These are phyloP conservation scores for Tylopilus plumbeoviolaceoides DNA, from an alignment of 768 basidiomycete species.

Conservation along the genomic window DNA sequence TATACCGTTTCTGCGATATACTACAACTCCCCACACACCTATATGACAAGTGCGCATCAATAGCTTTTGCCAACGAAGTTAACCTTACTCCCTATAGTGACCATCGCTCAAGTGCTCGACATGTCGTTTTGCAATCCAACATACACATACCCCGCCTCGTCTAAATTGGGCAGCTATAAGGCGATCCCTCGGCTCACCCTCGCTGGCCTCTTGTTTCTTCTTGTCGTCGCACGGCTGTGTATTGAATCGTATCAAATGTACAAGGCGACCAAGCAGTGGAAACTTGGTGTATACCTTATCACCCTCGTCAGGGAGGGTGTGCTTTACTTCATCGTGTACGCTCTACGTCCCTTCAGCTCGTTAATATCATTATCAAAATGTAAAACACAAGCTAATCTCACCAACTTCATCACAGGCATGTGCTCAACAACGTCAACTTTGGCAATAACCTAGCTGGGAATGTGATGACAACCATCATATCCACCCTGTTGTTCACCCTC, in stretches of 20 bases:
- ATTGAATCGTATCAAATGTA: not conserved
- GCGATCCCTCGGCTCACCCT: slow-evolving; percentile 11
- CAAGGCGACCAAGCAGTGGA: not conserved
- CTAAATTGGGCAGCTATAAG: slow-evolving; percentile 8
- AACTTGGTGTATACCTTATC: not conserved
- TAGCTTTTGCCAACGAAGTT: not conserved
- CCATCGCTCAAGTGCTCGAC: slow-evolving; percentile 1
- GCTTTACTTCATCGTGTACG: not conserved
- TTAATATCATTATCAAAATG: not conserved
- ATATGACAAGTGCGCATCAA: not conserved
- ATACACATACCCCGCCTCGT: not conserved
- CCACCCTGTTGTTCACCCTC: not conserved
- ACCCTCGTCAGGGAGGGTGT: not conserved
- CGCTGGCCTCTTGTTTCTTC: not conserved
- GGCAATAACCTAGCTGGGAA: not conserved
- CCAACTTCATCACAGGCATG: slow-evolving; percentile 4
- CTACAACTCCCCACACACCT: not conserved
- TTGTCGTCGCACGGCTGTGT: not conserved
- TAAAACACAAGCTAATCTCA: not conserved
- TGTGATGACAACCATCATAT: not conserved
- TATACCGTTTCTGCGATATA: not conserved
- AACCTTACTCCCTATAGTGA: slow-evolving; percentile 11
- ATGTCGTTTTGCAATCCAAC: slow-evolving; percentile 14
- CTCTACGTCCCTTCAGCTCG: not conserved
- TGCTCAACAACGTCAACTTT: slow-evolving; percentile 13